A percentile compares a stretch with the other conserved stretches of the same genome.
Evolutionary conservation across 108 stramenopile genomes (phyloP).

Genomic region (Nitzschia sp.): DNA sequence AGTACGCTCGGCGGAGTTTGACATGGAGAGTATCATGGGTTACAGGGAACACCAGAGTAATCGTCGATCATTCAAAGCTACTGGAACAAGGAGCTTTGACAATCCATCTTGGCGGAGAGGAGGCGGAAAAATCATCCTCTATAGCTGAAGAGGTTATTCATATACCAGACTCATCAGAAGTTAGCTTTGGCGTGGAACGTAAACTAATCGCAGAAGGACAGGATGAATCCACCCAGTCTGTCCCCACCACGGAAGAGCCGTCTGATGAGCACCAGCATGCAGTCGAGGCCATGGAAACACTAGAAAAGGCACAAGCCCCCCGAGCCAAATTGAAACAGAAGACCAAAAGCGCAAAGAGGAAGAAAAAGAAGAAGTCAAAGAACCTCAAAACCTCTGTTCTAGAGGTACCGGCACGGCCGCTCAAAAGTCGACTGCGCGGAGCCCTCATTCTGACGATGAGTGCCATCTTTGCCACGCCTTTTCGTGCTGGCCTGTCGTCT

Average conservation of each 20-base stretch:
- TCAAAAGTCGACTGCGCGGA: background rate
- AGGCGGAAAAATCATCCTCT: background rate
- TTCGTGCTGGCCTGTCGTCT: background rate
- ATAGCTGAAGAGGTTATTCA: background rate
- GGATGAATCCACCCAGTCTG: background rate
- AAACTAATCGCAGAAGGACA: background rate
- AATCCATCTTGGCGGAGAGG: background rate
- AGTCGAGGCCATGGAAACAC: background rate
- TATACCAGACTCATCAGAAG: background rate
- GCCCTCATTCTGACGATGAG: background rate
- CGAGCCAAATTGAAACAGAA: background rate
- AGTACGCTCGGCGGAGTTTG: conserved; percentile 53
- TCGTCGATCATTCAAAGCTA: conserved; percentile 27
- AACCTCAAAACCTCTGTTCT: background rate
- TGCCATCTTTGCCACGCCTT: background rate
- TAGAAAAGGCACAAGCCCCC: background rate
- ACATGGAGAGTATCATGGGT: conserved; percentile 37
- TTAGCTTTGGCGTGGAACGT: background rate
- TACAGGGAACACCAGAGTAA: conserved; percentile 19
- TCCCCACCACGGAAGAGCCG: background rate
- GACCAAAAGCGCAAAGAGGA: background rate
- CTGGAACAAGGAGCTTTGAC: conserved; percentile 22
- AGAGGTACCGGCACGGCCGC: background rate
- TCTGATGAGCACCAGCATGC: background rate
- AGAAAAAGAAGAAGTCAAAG: background rate